Evolutionary conservation across 257 asterid species (phyloP), one percentile per base, ranked within the genome.

Genomic region (Handroanthus guayacan): DNA sequence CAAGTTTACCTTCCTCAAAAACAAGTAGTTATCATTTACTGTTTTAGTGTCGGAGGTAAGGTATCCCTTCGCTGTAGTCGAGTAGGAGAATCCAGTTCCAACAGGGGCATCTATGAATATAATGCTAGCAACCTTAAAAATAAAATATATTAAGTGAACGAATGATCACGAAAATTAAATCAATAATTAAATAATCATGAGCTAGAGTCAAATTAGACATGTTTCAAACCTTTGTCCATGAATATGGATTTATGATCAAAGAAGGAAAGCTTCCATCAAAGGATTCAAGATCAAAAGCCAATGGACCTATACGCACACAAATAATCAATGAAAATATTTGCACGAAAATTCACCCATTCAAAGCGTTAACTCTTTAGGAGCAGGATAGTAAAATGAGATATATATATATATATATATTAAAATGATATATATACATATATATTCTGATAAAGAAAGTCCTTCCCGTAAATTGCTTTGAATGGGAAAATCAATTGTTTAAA

Each of bases 151-250:
- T 20, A 47, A 2, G 31, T 1, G 16, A 16, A n/a, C 6, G 6
- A 20, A 44, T 55, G 12, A 14, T 25, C 16, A 2, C 1, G 6
- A 74, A 13, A 8, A 18, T 63, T 50, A 71, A 17, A 8, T 9
- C 12, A 11, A 1, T 8, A 0, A 47, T 47, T 47, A 13, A 11
- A 11, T 3, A 47, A 47, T 8, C 12, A 47, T 11, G 3, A 47
- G 5, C 31, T 41, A 41, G 45, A 8, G 8, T 41, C 45, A 9
- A 64, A 18, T 6, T 51, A 37, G 11, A 20, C 54, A 12, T 45
- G 37, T 1, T 25, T 18, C 5, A 45, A 9, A 91, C 97, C 91
- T 89, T 86, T 6, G 97, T 89, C 95, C 90, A 91, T 7, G 95
- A 85, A 74, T 89, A 75, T n/a, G 87, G 90, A 61, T 74, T 88